phyloP scores from a whole-genome alignment of 345 rosid species.

The Bruguiera sexangula region DNA sequence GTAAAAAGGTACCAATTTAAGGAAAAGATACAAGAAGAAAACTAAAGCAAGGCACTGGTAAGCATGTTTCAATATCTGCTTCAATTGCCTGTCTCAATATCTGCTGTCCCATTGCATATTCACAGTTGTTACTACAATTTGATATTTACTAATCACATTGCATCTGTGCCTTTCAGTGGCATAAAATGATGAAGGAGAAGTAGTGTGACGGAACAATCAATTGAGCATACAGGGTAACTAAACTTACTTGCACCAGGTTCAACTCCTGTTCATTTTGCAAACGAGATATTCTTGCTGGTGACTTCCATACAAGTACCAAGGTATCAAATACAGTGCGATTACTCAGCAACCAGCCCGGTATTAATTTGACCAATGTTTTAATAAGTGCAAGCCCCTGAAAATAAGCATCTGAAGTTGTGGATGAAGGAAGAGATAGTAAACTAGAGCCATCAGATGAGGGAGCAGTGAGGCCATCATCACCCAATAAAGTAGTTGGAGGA shows the following conservation, averaged over 20 bases:
- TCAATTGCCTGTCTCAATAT: not conserved
- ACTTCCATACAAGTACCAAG: slow-evolving; percentile 85
- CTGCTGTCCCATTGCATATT: not conserved
- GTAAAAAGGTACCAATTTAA: not conserved
- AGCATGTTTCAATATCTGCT: not conserved
- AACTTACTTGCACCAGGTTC: slow-evolving; percentile 83
- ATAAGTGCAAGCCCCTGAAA: slow-evolving; percentile 92
- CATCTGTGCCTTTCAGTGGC: not conserved
- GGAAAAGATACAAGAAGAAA: not conserved
- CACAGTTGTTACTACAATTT: not conserved
- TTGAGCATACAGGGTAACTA: not conserved
- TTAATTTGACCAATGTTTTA: slow-evolving; percentile 81
- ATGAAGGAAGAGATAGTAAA: slow-evolving; percentile 40
- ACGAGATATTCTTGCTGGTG: slow-evolving; percentile 85
- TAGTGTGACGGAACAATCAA: not conserved
- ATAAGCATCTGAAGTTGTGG: slow-evolving; percentile 66
- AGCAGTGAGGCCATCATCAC: slow-evolving; percentile 57
- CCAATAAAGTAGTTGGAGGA: slow-evolving; percentile 51
- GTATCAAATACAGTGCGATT: slow-evolving; percentile 82
- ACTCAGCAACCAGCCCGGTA: slow-evolving; percentile 91
- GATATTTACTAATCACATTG: not conserved
- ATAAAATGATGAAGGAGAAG: not conserved
- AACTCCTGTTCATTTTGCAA: slow-evolving; percentile 90
- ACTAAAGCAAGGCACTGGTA: not conserved
- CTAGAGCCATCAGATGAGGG: slow-evolving; percentile 56